Base-by-base conservation (phyloP, 2,329 filamentous ascomycete species). In the Exophiala spinifera region DNA sequence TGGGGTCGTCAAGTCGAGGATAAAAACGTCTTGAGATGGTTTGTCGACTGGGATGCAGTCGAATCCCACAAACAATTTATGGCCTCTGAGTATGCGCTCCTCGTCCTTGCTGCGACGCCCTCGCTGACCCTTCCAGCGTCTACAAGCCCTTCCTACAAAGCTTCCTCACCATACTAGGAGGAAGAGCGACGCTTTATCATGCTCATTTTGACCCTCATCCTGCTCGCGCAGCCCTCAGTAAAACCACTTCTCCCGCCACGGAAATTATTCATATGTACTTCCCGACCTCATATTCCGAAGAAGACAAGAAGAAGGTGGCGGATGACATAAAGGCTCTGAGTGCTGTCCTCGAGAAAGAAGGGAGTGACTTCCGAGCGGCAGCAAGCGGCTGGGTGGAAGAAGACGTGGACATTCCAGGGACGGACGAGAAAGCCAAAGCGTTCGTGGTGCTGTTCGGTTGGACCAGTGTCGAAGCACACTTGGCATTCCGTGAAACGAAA, bases 391-490 rank as follows among this genome's bases (percentile, higher is more conserved):
- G 64, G 64, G 50, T 63, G n/a, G 39, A 60, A 17, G 64, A 66
- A 51, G 56, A 64, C 19, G 31, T 65, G n/a, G 55, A 59, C 37
- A 74, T 36, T 64, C 70, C 2, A 57, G 68, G 0, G 25, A 70
- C 1, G 61, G 60, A 37, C 34, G 63, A 33, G 65, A 66, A 19
- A 58, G 70, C 4, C 58, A 70, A 54, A 54, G 61, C 13, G 0
- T 63, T 54, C 4, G 48, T 69, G 49, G 61, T 60, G 0, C 62
- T 72, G 3, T 65, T 74, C 10, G 70, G 70, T 1, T 75, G 72
- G 72, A 61, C 68, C 0, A 72, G 68, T 31, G 57, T 71, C 1
- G 69, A 74, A 25, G 68, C 67, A 23, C 72, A 74, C 44, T 52
- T 63, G 49, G 61, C 62, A 46, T 74, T 71, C 51, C 62, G 68